Evolutionary conservation across 352 stramenopile genomes (phyloP), one percentile per base, ranked within the genome.

Genomic region (Globisporangium viniferum): DNA sequence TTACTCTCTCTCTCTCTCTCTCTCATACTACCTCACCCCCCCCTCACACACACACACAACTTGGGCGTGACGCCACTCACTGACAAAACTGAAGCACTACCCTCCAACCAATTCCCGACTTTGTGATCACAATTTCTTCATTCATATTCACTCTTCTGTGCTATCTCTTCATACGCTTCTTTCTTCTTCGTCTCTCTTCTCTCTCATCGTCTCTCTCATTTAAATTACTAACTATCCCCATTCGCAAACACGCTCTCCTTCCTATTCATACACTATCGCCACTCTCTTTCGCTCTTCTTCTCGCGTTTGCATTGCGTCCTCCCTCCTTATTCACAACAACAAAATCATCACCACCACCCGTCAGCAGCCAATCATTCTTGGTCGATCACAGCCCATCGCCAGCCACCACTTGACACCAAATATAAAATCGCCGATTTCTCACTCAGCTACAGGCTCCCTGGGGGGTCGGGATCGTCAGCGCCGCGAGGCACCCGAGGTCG

Each of bases 381-480:
- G 36, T 44, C 36, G 36, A 15, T 36, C 24, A 64, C 33, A 8
- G 5, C 54, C 59, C 55, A 46, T 29, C 29, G 22, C 10, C 29
- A 41, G 39, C 12, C 39, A 46, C 39, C 39, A n/a, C 51, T 58
- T n/a, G 18, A 51, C 44, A 51, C 18, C 44, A 51, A n/a, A 44
- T 33, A 66, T 10, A 44, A 5, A 48, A 44, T 44, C 27, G 14
- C 22, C 12, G 18, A 20, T 20, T n/a, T 24, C 44, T 24, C 44
- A 51, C 22, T 67, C 33, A 60, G 62, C 51, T 54, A 35, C 35
- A 60, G 24, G 59, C 59, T 14, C 39, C 59, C 59, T 64, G 59
- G 7, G 59, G 49, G 6, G 62, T 67, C 33, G 62, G 62, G 39
- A 67, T 67, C 39, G 62, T 67, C 48, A 67, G 62, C 33, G 62